phyloP scores from a whole-genome alignment of 2,329 filamentous ascomycete genomes.

The Ophiostoma novo-ulmi region DNA sequence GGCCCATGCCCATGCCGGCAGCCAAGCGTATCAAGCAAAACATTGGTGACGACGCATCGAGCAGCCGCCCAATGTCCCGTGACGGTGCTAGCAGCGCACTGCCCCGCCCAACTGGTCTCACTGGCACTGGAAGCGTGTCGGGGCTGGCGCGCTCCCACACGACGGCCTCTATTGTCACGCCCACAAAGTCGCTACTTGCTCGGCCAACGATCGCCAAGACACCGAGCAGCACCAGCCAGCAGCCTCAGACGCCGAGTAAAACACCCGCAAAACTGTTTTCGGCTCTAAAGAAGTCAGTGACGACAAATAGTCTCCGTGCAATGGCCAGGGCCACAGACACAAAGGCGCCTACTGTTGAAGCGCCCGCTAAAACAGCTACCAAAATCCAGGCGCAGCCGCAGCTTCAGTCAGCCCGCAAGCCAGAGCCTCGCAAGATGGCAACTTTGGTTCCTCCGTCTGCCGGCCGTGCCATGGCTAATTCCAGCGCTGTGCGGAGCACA shows the following conservation, averaged over 20 bases:
- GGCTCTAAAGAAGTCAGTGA: constrained; percentile 48
- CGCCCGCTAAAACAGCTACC: constrained; percentile 18
- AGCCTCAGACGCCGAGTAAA: constrained; percentile 51
- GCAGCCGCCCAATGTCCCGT: constrained; percentile 54
- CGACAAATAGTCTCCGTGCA: constrained; percentile 41
- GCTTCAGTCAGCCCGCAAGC: background rate
- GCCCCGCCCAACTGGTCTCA: constrained; percentile 33
- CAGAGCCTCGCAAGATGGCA: constrained; percentile 32
- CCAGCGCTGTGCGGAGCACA: constrained; percentile 40
- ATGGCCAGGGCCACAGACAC: background rate
- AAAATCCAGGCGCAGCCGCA: constrained; percentile 20
- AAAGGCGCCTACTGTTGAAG: background rate
- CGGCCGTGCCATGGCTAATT: background rate
- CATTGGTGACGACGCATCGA: constrained; percentile 64
- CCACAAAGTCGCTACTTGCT: constrained; percentile 69
- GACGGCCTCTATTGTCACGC: constrained; percentile 61
- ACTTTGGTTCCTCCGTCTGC: constrained; percentile 29
- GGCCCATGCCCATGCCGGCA: constrained; percentile 38
- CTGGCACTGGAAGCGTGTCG: constrained; percentile 29
- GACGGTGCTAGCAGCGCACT: constrained; percentile 42
- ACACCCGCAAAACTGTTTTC: constrained; percentile 35
- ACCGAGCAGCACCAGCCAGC: constrained; percentile 33
- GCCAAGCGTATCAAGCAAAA: constrained; percentile 68
- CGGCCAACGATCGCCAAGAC: constrained; percentile 53
- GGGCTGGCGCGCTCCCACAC: constrained; percentile 43